Conservation (phyloP, 2,329 filamentous ascomycete genomes). For the Fonsecaea monophora region DNA sequence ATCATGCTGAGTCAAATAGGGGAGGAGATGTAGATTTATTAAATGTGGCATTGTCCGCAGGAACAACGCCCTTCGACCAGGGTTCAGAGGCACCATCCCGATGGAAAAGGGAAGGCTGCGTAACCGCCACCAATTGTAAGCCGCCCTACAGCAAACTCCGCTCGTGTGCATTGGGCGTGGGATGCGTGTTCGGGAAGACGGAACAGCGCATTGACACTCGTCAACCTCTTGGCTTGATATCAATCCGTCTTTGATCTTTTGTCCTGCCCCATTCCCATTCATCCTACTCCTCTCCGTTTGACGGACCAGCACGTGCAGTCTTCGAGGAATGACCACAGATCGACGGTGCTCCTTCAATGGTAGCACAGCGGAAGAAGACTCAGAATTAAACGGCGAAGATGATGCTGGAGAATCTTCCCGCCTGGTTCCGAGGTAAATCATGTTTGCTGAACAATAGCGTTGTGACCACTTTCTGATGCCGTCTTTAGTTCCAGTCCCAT, state of each 20-base stretch:
- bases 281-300: not conserved
- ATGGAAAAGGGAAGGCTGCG: not conserved
- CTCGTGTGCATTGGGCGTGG: slow-evolving; percentile 1
- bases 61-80: not conserved
- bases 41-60: slow-evolving; percentile 1
- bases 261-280: not conserved
- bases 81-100: not conserved
- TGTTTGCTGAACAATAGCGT: not conserved
- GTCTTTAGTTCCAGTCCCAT: not conserved
- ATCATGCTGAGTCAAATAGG: not conserved
- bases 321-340: slow-evolving; percentile 16
- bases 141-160: not conserved
- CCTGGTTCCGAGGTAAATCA: slow-evolving; percentile 11
- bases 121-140: not conserved
- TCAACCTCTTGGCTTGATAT: slow-evolving; percentile 6
- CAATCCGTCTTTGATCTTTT: not conserved
- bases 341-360: slow-evolving; percentile 5
- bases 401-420: slow-evolving; percentile 13
- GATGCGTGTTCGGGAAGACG: slow-evolving; percentile 13
- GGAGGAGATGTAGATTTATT: not conserved
- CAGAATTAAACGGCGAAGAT: not conserved
- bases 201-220: not conserved
- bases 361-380: slow-evolving; percentile 3
- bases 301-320: not conserved
- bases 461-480: not conserved